Base-by-base conservation (phyloP, 208 protist species). In the Trypanosoma scelopori region DNA sequence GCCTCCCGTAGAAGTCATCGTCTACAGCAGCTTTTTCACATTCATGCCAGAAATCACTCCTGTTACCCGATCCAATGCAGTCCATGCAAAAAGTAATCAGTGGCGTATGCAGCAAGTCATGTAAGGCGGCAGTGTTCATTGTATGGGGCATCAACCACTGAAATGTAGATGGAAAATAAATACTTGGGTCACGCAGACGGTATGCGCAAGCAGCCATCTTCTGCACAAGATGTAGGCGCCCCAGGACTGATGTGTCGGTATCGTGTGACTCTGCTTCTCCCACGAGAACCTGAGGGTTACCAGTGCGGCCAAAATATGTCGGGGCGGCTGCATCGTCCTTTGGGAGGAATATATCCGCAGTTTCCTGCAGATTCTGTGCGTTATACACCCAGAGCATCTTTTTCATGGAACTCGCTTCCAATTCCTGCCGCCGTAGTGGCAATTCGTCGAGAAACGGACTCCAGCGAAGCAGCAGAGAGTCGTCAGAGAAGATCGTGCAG, bases 171-270 rank as follows among this genome's bases (percentile, higher is more conserved):
- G 35, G 30, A 4, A 65, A 12, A 42, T 41, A 65, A 7, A 59
- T 52, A 50, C 69, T 65, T 6, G 69, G 30, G 58, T 84, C 74
- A 43, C 48, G 30, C 48, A 55, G 30, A 49, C 57, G 50, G 58
- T 80, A 85, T 1, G 79, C 83, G 47, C 79, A 89, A 41, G 84
- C 23, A n/a, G 69, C 77, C 30, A 75, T 47, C 35, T 69, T 12
- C 39, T 64, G 23, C 5, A 64, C 28, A 48, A 55, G n/a, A 3
- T 53, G 46, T 23, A 69, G 5, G 25, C 56, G 58, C 18, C 75
- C 42, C 35, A 65, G 0, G 15, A 25, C 32, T n/a, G 41, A 55
- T 23, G 39, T 15, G 3, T 49, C 49, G 25, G 55, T 52, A 4
- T 49, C 28, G 1, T 12, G 49, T 41, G 43, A 5, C 18, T 53